Evolutionary conservation across 2,329 filamentous ascomycete genomes (phyloP).

Genomic region (Corniculantispora saksenae): DNA sequence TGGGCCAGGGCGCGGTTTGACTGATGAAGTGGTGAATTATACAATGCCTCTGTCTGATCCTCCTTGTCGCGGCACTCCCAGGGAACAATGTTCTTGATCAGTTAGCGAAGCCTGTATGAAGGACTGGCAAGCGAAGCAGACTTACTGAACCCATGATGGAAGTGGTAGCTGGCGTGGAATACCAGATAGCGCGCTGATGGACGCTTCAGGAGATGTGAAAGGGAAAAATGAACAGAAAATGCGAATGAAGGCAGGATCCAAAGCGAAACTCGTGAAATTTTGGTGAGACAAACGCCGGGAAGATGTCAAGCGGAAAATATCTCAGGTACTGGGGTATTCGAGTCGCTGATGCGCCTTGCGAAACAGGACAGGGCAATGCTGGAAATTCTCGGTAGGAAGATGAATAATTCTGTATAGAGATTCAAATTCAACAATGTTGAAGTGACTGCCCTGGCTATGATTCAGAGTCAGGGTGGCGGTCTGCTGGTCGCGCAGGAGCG

Average conservation of each 20-base stretch:
- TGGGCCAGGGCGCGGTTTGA: slow-evolving; percentile 47
- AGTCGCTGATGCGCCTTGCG: neutral
- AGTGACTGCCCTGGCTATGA: neutral
- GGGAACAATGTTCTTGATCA: slow-evolving; percentile 32
- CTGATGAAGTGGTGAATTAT: slow-evolving; percentile 50
- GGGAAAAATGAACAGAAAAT: neutral
- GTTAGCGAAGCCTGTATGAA: neutral
- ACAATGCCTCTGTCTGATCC: slow-evolving; percentile 50
- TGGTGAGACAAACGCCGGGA: neutral
- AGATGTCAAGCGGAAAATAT: slow-evolving; percentile 3
- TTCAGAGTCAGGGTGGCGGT: neutral
- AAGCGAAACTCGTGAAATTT: neutral
- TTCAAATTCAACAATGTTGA: neutral
- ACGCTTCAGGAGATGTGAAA: neutral
- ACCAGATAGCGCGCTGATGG: neutral
- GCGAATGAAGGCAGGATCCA: neutral
- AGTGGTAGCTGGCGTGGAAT: neutral
- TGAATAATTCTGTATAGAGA: neutral
- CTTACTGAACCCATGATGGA: slow-evolving; percentile 12
- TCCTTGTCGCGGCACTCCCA: slow-evolving; percentile 56
- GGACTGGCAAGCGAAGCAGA: neutral
- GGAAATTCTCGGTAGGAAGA: neutral
- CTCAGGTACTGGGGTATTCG: slow-evolving; percentile 1
- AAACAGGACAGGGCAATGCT: neutral
- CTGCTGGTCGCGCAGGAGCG: neutral